These are phyloP conservation scores for Quambalaria eucalypti DNA, from an alignment of 1,284 basidiomycete species.

Conservation along the genomic window DNA sequence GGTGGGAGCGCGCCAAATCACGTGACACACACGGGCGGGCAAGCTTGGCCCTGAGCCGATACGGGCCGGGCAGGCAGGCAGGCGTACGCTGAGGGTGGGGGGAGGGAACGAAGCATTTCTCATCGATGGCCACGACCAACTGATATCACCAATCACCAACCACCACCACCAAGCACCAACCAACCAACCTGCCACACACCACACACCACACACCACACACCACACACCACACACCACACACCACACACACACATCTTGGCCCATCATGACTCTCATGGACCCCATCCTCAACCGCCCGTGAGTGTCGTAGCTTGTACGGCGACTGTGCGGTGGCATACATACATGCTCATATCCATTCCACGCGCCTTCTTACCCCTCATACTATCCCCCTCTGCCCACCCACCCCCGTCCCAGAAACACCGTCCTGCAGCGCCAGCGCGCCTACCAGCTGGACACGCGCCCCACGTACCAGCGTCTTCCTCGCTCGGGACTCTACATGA, in stretches of 20 bases:
- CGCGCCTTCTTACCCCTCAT: background rate
- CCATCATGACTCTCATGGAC: no score
- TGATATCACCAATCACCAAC: no score
- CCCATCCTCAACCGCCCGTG: slow-evolving; percentile 3
- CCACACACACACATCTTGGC: background rate
- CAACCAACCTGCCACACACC: no score
- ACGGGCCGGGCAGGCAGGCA: no score
- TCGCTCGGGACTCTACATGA: slow-evolving; percentile 14
- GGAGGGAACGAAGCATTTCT: no score
- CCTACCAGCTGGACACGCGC: slow-evolving; percentile 11
- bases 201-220: no score
- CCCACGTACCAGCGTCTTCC: slow-evolving; percentile 13
- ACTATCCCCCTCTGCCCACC: background rate
- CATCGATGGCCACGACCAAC: no score
- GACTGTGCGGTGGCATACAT: background rate
- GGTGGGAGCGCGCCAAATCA: no score
- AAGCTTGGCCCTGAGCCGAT: no score
- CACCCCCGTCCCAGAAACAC: slow-evolving; percentile 8
- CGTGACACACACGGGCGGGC: no score
- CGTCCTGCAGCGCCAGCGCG: slow-evolving; percentile 10
- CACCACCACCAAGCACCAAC: no score
- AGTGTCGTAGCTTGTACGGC: background rate
- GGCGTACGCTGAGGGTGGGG: no score
- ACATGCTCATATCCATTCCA: background rate
- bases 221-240: background rate